phyloP scores from a whole-genome alignment of 306 rosid genomes.

The Malus fusca region DNA sequence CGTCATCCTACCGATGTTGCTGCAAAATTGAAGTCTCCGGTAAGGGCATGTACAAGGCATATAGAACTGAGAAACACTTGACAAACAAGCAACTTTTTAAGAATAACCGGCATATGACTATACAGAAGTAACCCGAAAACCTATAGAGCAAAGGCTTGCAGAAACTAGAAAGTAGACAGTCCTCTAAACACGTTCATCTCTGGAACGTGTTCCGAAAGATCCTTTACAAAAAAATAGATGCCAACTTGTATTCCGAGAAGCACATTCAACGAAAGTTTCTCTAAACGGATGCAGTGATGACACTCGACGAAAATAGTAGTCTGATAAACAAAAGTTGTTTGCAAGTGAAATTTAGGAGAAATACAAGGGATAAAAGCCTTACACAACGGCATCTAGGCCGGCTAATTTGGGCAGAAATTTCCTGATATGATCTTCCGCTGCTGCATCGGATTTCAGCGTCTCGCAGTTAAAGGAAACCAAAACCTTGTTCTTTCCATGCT shows the following conservation, averaged over 20 bases:
- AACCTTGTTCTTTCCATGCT: slow-evolving; percentile 53
- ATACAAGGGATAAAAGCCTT: neutral
- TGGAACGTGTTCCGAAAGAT: neutral
- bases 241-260: too few species aligned
- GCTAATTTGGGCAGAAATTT: slow-evolving; percentile 83
- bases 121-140: neutral
- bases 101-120: neutral
- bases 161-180: neutral
- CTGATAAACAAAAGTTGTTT: neutral
- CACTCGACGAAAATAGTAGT: neutral
- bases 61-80: neutral
- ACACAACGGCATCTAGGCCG: slow-evolving; percentile 83
- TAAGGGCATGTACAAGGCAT: neutral
- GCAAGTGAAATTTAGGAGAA: neutral
- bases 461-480: slow-evolving; percentile 57
- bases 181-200: neutral
- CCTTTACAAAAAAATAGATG: neutral
- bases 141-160: neutral
- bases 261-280: too few species aligned
- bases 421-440: slow-evolving; percentile 85
- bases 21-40: slow-evolving; percentile 30
- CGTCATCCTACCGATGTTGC: slow-evolving; percentile 80
- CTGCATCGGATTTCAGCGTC: slow-evolving; percentile 77
- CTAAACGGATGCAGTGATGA: too few species aligned
- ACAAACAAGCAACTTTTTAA: neutral